Base-by-base conservation (phyloP, 345 rosid genomes). In the Cardamine chenopodiifolia region DNA sequence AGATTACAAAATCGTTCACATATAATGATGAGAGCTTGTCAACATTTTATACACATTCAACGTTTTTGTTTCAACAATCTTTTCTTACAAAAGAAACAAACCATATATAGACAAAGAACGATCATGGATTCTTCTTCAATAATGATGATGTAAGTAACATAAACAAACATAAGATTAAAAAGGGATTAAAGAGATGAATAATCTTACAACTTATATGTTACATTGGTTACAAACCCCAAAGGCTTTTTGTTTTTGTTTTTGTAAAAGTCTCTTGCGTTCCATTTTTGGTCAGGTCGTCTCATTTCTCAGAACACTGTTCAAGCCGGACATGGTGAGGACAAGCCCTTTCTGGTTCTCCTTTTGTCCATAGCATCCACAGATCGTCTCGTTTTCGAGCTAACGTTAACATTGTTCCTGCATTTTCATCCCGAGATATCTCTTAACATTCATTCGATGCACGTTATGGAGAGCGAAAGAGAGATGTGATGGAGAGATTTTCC, bases 331-430 rank as follows among this genome's bases (percentile, higher is more conserved):
- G 98, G 47, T 70, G 76, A 14, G 84, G 88, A 76, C 98, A 94
- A 23, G 86, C 88, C 52, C 92, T 83, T 70, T 85, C 87, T 2
- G 94, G 98, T 59, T 85, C 93, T 76, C 99, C 99, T 64, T 78
- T 86, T 15, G 83, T 83, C 99, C 99, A 95, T 13, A 92, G 84
- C 17, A 84, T 65, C 77, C 81, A 75, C 22, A 95, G 90, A 52
- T 92, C 97, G 0, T 89, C 92, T 73, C 98, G 78, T 81, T 85
- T 85, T 80, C 64, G 81, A 72, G 92, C 97, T 64, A 95, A 23
- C 1, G 86, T 57, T 76, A 92, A 52, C 79, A 95, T 81, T 4
- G 96, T 92, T 58, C 98, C 98, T 92, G 85, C 50, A 68, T 18
- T 67, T 50, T 19, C 78, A 67, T 7, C 25, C 31, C 39, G 0